phyloP scores from a whole-genome alignment of 805 yeast genomes.

The Phaffomyces antillensis region DNA sequence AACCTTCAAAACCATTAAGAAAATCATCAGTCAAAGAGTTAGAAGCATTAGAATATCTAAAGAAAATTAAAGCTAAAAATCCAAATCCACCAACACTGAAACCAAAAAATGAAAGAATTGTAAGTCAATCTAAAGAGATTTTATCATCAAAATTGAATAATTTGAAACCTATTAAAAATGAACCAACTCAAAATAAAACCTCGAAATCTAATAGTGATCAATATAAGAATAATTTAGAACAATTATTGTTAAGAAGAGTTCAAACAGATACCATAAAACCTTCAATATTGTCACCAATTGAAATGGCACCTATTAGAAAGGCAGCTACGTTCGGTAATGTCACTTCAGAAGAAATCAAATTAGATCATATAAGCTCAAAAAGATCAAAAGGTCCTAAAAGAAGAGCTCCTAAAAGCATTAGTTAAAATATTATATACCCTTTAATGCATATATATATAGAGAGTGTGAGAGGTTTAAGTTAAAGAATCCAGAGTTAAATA shows the following conservation, averaged over 20 bases:
- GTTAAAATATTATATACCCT: not conserved
- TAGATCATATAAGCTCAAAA: conserved; percentile 25
- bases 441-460: not conserved
- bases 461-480: too few species aligned
- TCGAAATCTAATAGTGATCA: not conserved
- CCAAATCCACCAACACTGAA: conserved; percentile 6
- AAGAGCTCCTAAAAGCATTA: conserved; percentile 24
- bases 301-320: conserved; percentile 5
- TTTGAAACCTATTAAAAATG: conserved; percentile 3
- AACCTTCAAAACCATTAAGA: conserved; percentile 18
- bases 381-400: conserved; percentile 32
- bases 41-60: conserved; percentile 17
- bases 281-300: not conserved
- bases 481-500: not conserved
- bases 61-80: conserved; percentile 10
- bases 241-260: conserved; percentile 10
- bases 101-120: conserved; percentile 16
- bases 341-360: not conserved
- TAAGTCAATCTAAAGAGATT: conserved; percentile 16
- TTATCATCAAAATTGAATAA: conserved; percentile 10
- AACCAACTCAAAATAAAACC: not conserved
- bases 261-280: conserved; percentile 11
- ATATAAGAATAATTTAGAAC: conserved; percentile 11
- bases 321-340: conserved; percentile 20
- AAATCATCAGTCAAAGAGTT: conserved; percentile 17